Evolutionary conservation across 148 eudicot species (phyloP).

Genomic region (Chenopodium berlandieri): DNA sequence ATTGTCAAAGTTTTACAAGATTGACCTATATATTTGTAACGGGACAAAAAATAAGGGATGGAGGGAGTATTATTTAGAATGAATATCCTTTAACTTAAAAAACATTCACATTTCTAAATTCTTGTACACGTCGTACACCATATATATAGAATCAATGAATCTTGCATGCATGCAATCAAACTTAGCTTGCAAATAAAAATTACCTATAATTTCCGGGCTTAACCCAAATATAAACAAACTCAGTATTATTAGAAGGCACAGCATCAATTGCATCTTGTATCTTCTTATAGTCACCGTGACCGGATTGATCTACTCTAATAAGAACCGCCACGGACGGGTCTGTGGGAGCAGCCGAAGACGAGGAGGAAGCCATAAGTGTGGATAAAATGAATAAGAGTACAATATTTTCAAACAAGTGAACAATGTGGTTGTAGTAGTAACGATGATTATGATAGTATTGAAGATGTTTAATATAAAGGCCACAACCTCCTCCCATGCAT

Average conservation of each 20-base stretch:
- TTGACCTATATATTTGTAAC: no score
- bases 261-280: conserved; percentile 74
- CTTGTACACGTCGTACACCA: background rate
- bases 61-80: no score
- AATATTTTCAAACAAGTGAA: conserved; percentile 12
- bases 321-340: conserved; percentile 59
- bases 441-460: background rate
- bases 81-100: no score
- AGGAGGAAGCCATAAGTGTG: conserved; percentile 27
- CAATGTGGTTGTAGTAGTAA: conserved; percentile 4
- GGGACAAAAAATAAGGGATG: no score
- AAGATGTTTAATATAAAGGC: conserved; percentile 11
- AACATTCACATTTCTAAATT: background rate
- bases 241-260: conserved; percentile 56
- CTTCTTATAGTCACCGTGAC: conserved; percentile 53
- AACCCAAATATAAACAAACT: conserved; percentile 57
- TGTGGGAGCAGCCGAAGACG: conserved; percentile 17
- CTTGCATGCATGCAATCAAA: background rate
- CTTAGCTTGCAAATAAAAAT: background rate
- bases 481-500: conserved; percentile 25
- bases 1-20: no score
- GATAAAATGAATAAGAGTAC: conserved; percentile 17
- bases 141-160: no score
- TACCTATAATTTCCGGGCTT: conserved; percentile 84
- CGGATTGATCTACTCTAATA: conserved; percentile 67